Percentiles rank a stretch among this genome's conserved stretches.
These are phyloP conservation scores for Dryas alaskensis DNA, from an alignment of 306 rosid genomes.

Conservation along the genomic window DNA sequence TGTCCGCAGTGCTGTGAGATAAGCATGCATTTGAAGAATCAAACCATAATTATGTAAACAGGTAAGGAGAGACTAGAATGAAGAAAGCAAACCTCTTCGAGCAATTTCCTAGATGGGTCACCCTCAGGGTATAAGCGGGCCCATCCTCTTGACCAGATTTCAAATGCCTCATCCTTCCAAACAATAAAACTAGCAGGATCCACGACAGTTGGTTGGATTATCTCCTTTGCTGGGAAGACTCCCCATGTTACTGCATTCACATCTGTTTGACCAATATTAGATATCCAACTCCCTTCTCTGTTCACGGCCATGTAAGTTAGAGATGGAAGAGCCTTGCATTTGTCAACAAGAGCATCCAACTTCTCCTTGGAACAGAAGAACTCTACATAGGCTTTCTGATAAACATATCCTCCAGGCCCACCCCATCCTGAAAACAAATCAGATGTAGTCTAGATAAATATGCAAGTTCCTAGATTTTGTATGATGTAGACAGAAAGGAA, in stretches of 20 bases:
- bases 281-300: constrained; percentile 67
- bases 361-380: constrained; percentile 86
- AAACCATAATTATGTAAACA: not conserved
- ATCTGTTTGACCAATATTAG: constrained; percentile 59
- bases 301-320: constrained; percentile 85
- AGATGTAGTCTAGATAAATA: not conserved
- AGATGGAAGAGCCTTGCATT: constrained; percentile 63
- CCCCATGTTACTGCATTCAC: constrained; percentile 99
- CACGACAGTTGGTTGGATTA: constrained; percentile 90
- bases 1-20: not conserved
- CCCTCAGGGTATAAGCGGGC: constrained; percentile 68
- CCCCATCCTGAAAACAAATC: constrained; percentile 73
- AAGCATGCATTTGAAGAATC: not conserved
- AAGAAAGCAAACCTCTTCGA: constrained; percentile 65
- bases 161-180: constrained; percentile 97
- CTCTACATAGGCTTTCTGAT: constrained; percentile 96
- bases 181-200: constrained; percentile 82
- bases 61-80: not conserved
- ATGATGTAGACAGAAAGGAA: not conserved
- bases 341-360: constrained; percentile 58
- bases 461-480: not conserved
- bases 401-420: constrained; percentile 86
- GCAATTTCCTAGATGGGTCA: constrained; percentile 72
- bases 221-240: constrained; percentile 92
- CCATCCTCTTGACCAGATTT: constrained; percentile 94